phyloP scores from a whole-genome alignment of 23 red algal genomes.

The Gracilaria caudata region DNA sequence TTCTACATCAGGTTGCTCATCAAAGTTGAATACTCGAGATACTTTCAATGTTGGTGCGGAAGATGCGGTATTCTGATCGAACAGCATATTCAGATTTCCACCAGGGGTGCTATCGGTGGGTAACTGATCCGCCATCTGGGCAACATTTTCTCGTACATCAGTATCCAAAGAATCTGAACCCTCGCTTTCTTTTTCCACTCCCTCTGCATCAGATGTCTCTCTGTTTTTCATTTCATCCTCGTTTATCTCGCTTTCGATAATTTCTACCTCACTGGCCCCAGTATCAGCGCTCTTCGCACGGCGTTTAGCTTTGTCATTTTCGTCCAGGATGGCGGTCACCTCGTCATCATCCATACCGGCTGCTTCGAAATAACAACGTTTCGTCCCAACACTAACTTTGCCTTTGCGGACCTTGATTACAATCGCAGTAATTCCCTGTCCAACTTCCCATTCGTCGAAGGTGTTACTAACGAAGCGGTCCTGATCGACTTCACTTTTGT shows the following conservation, averaged over 20 bases:
- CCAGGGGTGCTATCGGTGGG: neutral
- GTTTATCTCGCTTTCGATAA: neutral
- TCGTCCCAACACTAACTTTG: constrained; percentile 57
- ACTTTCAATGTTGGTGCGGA: constrained; percentile 18
- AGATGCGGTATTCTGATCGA: neutral
- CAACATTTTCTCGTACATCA: neutral
- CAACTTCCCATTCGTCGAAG: constrained; percentile 52
- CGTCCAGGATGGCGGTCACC: constrained; percentile 22
- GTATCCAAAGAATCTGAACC: neutral
- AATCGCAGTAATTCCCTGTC: constrained; percentile 43
- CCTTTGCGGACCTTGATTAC: constrained; percentile 38
- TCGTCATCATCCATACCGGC: constrained; percentile 31
- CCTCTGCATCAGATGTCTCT: neutral
- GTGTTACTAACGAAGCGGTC: constrained; percentile 58
- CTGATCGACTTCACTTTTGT: constrained; percentile 68
- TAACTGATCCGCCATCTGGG: neutral
- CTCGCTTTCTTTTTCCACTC: constrained; percentile 10
- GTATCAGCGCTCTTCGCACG: neutral
- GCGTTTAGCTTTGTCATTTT: constrained; percentile 20
- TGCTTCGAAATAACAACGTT: constrained; percentile 79
- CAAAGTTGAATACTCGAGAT: constrained; percentile 54
- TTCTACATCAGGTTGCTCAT: neutral
- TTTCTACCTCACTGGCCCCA: neutral
- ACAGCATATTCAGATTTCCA: neutral
- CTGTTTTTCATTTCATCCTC: neutral